Conservation (phyloP, 805 yeast genomes). For the Lipomyces yamanashiensis region DNA sequence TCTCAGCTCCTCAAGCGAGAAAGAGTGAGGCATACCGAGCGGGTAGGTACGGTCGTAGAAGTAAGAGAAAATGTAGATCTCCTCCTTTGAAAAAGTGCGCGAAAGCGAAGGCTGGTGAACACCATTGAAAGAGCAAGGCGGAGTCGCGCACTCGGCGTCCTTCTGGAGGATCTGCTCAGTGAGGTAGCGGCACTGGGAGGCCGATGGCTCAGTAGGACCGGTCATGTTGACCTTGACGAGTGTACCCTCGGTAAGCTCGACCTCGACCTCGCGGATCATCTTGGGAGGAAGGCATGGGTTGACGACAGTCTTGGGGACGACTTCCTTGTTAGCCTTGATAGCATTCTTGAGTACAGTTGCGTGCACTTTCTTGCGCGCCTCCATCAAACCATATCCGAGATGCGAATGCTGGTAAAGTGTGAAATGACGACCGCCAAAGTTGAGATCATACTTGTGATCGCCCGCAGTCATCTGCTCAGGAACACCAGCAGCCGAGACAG, state of each 20-base stretch:
- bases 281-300: slow-evolving; percentile 93
- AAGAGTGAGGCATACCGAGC: slow-evolving; percentile 89
- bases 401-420: slow-evolving; percentile 91
- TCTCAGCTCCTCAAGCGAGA: slow-evolving; percentile 80
- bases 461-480: slow-evolving; percentile 75
- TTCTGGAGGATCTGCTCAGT: slow-evolving; percentile 85
- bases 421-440: slow-evolving; percentile 82
- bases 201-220: slow-evolving; percentile 67
- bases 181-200: slow-evolving; percentile 82
- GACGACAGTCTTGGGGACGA: slow-evolving; percentile 47
- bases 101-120: slow-evolving; percentile 93
- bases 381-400: slow-evolving; percentile 93
- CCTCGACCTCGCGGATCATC: slow-evolving; percentile 59
- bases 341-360: slow-evolving; percentile 58
- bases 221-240: slow-evolving; percentile 61
- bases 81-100: slow-evolving; percentile 72
- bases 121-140: slow-evolving; percentile 96
- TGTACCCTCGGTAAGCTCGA: slow-evolving; percentile 49
- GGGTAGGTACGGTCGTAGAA: slow-evolving; percentile 95
- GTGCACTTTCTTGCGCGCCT: slow-evolving; percentile 86
- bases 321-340: slow-evolving; percentile 12
- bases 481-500: slow-evolving; percentile 46
- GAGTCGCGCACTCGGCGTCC: slow-evolving; percentile 70
- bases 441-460: slow-evolving; percentile 80
- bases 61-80: slow-evolving; percentile 88